Conservation (phyloP, 805 yeast species). For the Metschnikowia dekortorum region DNA sequence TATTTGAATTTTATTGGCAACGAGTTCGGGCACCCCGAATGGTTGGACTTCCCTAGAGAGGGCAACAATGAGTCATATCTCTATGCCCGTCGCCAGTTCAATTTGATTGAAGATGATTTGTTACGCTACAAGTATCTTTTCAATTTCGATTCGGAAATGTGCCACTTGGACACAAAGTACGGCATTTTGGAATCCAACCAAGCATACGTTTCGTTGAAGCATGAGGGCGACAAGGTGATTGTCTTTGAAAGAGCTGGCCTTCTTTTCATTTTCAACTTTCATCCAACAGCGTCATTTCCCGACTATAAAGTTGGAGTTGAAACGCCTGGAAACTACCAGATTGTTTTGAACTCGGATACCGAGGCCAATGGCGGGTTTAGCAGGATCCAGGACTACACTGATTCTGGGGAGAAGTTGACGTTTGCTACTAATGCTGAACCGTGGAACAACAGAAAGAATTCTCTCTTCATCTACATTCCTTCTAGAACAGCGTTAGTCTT, state of each 20-base stretch:
- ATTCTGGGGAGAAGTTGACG: slow-evolving; percentile 35
- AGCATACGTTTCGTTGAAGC: slow-evolving; percentile 83
- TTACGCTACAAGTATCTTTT: slow-evolving; percentile 75
- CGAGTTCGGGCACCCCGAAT: slow-evolving; percentile 98
- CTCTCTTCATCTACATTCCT: slow-evolving; percentile 78
- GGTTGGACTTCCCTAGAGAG: slow-evolving; percentile 94
- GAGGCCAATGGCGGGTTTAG: slow-evolving; percentile 75
- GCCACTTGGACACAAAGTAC: slow-evolving; percentile 62
- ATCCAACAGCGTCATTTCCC: slow-evolving; percentile 74
- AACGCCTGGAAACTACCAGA: slow-evolving; percentile 65
- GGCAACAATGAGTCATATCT: slow-evolving; percentile 87
- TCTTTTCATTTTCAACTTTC: slow-evolving; percentile 84
- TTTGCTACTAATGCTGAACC: slow-evolving; percentile 67
- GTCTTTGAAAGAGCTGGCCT: slow-evolving; percentile 86
- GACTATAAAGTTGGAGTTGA: slow-evolving; percentile 93
- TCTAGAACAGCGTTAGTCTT: slow-evolving; percentile 50
- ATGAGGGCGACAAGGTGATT: slow-evolving; percentile 83
- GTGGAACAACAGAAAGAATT: slow-evolving; percentile 81
- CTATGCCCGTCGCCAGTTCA: slow-evolving; percentile 94
- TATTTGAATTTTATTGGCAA: slow-evolving; percentile 95
- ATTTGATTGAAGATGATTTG: slow-evolving; percentile 72
- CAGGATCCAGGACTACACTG: slow-evolving; percentile 43
- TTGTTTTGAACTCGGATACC: slow-evolving; percentile 73
- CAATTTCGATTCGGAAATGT: slow-evolving; percentile 84
- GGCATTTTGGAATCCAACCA: slow-evolving; percentile 66